phyloP scores from a whole-genome alignment of 75 land plant genomes.

The Pseudotsuga menziesii region DNA sequence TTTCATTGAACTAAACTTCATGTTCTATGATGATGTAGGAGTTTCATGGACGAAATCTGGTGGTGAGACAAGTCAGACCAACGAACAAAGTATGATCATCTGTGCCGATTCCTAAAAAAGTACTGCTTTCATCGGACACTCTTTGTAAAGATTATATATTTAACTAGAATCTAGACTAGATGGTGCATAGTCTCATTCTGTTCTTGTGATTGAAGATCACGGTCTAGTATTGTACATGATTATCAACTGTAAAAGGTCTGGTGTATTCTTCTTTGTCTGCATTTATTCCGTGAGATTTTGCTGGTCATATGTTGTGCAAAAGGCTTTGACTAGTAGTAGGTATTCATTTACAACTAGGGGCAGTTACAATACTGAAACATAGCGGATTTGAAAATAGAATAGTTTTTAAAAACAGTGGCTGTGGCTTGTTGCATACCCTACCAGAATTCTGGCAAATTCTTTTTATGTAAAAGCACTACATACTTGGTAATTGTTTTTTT shows the following conservation, averaged over 20 bases:
- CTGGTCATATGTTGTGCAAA: not conserved
- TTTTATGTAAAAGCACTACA: not conserved
- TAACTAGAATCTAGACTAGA: not conserved
- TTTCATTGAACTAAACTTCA: not conserved
- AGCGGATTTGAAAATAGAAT: not conserved
- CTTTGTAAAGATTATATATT: not conserved
- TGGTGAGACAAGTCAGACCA: slow-evolving; percentile 13
- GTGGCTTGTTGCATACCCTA: not conserved
- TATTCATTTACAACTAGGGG: not conserved
- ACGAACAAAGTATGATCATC: not conserved
- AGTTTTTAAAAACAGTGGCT: not conserved
- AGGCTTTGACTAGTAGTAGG: not conserved
- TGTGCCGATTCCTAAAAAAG: not conserved
- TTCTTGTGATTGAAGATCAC: not conserved
- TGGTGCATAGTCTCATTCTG: not conserved
- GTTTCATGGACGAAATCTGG: slow-evolving; percentile 15
- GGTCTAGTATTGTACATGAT: not conserved
- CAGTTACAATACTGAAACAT: not conserved
- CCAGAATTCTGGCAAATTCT: not conserved
- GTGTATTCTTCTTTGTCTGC: not conserved
- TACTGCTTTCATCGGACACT: not conserved
- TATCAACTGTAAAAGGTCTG: not conserved
- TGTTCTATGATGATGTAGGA: slow-evolving; percentile 6
- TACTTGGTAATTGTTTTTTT: too few species aligned
- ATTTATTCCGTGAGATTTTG: not conserved